phyloP scores from a whole-genome alignment of 108 stramenopile species.

The Phaeodactylum tricornutum region DNA sequence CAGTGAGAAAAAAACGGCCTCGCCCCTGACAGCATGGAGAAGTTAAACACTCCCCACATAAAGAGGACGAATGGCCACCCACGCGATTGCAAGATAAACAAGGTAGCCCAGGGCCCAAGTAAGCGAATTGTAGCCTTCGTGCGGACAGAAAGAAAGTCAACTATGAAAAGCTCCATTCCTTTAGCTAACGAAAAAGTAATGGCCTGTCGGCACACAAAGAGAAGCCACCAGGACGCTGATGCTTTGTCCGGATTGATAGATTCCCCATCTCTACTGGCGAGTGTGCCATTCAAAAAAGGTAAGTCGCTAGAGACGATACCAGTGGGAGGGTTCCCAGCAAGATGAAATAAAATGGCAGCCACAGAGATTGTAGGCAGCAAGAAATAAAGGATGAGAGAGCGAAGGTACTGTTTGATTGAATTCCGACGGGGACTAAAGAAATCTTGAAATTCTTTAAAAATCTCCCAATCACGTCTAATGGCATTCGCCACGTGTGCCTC shows the following conservation, averaged over 20 bases:
- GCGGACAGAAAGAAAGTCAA: slow-evolving; percentile 27
- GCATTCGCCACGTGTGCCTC: no score
- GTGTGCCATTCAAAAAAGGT: slow-evolving; percentile 16
- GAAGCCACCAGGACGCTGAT: slow-evolving; percentile 30
- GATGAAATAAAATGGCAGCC: slow-evolving; percentile 22
- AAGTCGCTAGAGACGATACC: slow-evolving; percentile 14
- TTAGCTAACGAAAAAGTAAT: slow-evolving; percentile 19
- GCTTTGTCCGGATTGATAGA: slow-evolving; percentile 2
- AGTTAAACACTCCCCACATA: slow-evolving; percentile 29
- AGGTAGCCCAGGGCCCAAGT: slow-evolving; percentile 17
- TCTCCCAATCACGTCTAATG: no score
- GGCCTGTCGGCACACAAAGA: slow-evolving; percentile 25
- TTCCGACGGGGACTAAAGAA: no score
- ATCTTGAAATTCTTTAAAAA: no score
- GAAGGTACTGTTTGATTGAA: no score
- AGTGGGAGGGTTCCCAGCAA: slow-evolving; percentile 18
- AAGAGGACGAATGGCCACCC: slow-evolving; percentile 37
- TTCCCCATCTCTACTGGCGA: neutral
- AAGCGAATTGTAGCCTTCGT: slow-evolving; percentile 11
- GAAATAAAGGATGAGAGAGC: no score
- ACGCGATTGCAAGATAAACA: slow-evolving; percentile 28
- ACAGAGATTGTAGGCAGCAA: slow-evolving; percentile 15
- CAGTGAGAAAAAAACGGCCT: slow-evolving; percentile 25
- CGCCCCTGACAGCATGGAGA: slow-evolving; percentile 17
- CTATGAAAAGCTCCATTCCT: slow-evolving; percentile 14